These are phyloP conservation scores for Spathaspora sp. DNA, from an alignment of 1,139 yeast genomes.

Conservation along the genomic window DNA sequence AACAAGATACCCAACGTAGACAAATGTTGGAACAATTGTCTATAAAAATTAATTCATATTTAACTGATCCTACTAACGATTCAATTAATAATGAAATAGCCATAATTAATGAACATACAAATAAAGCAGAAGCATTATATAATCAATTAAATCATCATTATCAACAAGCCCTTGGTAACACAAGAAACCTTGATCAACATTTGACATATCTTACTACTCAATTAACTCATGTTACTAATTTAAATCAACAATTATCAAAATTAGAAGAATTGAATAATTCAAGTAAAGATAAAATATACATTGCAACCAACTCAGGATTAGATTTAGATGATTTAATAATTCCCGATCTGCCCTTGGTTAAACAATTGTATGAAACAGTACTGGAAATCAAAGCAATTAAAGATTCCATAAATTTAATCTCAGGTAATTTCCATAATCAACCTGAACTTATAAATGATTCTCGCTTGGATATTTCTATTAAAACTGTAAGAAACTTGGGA, in stretches of 20 bases:
- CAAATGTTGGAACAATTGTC: constrained; percentile 20
- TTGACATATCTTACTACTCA: constrained; percentile 33
- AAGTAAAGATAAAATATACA: constrained; percentile 20
- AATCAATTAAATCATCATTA: constrained; percentile 37
- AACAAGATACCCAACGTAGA: constrained; percentile 6
- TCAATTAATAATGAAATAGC: constrained; percentile 14
- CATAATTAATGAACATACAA: constrained; percentile 18
- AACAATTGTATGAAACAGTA: constrained; percentile 59
- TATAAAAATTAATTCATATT: constrained; percentile 21
- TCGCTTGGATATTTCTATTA: constrained; percentile 52
- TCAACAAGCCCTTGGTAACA: constrained; percentile 40
- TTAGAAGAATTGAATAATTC: constrained; percentile 26
- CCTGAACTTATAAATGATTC: constrained; percentile 36
- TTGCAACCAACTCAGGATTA: constrained; percentile 16
- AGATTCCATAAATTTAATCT: constrained; percentile 61
- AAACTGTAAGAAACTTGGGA: constrained; percentile 62
- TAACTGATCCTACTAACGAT: constrained; percentile 12
- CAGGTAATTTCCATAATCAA: constrained; percentile 45
- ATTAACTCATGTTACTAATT: constrained; percentile 24
- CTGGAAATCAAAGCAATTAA: constrained; percentile 69
- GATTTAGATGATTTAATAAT: constrained; percentile 37
- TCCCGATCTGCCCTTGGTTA: constrained; percentile 42
- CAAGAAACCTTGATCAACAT: constrained; percentile 32
- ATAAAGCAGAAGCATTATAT: constrained; percentile 30
- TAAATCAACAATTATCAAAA: constrained; percentile 25